Conservation (phyloP, 2,329 filamentous ascomycete species). For the Aschersonia sp. region DNA sequence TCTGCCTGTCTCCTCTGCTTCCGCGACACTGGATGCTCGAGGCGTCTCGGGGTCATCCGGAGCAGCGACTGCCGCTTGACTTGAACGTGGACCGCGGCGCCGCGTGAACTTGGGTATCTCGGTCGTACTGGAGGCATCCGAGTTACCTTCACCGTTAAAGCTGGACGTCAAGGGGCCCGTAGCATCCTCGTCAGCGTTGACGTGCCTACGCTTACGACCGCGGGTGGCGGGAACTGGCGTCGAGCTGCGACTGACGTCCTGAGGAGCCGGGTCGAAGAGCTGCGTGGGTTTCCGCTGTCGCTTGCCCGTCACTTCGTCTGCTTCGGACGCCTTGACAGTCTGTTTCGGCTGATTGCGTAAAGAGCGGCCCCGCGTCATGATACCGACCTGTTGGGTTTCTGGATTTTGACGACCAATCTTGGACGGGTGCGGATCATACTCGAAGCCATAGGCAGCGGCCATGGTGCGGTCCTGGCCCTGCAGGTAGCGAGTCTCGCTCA, state of each 20-base stretch:
- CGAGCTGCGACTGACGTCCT: conserved; percentile 34
- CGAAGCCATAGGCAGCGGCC: conserved; percentile 45
- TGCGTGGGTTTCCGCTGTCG: conserved; percentile 37
- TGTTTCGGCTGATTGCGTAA: conserved; percentile 42
- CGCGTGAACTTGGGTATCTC: conserved; percentile 13
- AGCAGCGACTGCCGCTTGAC: conserved; percentile 9
- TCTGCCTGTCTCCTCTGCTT: conserved; percentile 3
- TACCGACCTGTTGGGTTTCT: conserved; percentile 33
- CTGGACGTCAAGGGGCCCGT: conserved; percentile 13
- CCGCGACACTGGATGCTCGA: conserved; percentile 4
- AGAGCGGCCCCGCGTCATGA: conserved; percentile 35
- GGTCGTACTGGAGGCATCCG: conserved; percentile 14
- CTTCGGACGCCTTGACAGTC: conserved; percentile 44
- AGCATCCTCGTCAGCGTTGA: conserved; percentile 13
- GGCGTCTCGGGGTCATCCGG: conserved; percentile 11
- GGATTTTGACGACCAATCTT: conserved; percentile 47
- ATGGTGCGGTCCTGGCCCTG: conserved; percentile 42
- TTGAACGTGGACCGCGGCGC: conserved; percentile 14
- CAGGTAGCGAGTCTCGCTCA: conserved; percentile 29
- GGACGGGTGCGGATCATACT: conserved; percentile 42
- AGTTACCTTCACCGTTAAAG: conserved; percentile 18
- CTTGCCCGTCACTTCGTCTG: conserved; percentile 35
- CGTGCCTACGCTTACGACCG: conserved; percentile 16
- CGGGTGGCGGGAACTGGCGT: conserved; percentile 27
- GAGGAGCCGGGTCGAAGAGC: conserved; percentile 33